phyloP scores from a whole-genome alignment of 148 eudicot species.

The Rhododendron ferrugineum region DNA sequence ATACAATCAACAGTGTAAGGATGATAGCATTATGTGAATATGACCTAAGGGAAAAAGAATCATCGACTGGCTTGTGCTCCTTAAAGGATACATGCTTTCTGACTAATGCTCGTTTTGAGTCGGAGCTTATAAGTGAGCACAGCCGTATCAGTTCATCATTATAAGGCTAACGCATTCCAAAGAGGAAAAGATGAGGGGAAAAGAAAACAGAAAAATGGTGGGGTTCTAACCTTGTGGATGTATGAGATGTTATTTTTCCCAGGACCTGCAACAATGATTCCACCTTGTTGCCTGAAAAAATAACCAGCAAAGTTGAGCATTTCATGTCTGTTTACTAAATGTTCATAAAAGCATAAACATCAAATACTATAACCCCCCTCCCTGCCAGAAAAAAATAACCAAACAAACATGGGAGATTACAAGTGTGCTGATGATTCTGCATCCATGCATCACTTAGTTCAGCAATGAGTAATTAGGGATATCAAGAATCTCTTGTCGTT shows the following conservation, averaged over 20 bases:
- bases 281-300: slow-evolving; percentile 88
- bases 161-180: neutral
- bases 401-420: neutral
- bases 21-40: neutral
- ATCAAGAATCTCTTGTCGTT: neutral
- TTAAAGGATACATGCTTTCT: neutral
- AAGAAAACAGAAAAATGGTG: neutral
- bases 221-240: slow-evolving; percentile 66
- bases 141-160: neutral
- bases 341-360: neutral
- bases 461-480: neutral
- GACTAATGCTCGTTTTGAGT: neutral
- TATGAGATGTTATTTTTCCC: slow-evolving; percentile 83
- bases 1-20: neutral
- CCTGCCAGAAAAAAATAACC: neutral
- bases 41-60: neutral
- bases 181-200: neutral
- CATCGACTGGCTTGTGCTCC: neutral
- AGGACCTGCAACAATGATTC: slow-evolving; percentile 94
- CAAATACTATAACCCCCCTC: neutral
- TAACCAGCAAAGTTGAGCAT: slow-evolving; percentile 1
- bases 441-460: slow-evolving; percentile 11
- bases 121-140: neutral
- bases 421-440: neutral
- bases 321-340: neutral